These are phyloP conservation scores for Scheffersomyces cryptocercus DNA, from an alignment of 1,139 yeast species.

Conservation along the genomic window DNA sequence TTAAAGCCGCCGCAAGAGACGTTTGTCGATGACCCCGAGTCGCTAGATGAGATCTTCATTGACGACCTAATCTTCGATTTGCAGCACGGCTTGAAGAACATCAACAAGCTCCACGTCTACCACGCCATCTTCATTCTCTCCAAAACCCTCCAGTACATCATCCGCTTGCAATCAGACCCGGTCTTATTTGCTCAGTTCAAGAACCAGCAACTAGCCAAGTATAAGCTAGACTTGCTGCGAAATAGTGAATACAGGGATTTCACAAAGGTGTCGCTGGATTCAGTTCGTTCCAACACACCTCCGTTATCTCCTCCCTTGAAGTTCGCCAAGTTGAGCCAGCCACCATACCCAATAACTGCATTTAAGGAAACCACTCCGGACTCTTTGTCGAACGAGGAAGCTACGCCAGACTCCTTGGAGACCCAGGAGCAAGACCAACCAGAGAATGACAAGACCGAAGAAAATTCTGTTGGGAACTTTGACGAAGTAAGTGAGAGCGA, in stretches of 20 bases:
- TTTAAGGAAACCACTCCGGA: constrained; percentile 13
- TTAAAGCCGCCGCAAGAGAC: constrained; percentile 43
- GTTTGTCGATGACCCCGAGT: constrained; percentile 44
- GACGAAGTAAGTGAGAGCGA: constrained; percentile 1
- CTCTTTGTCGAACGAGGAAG: constrained; percentile 8
- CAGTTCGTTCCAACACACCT: constrained; percentile 10
- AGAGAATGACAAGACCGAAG: constrained; percentile 8
- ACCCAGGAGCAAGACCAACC: neutral
- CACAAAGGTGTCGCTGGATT: neutral
- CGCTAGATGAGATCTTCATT: constrained; percentile 36
- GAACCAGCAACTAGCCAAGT: constrained; percentile 24
- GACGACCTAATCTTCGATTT: constrained; percentile 40
- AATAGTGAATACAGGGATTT: neutral
- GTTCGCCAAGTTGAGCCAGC: constrained; percentile 12
- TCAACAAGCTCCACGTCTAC: constrained; percentile 36
- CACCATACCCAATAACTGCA: neutral
- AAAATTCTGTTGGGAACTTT: neutral
- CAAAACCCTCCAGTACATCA: constrained; percentile 34
- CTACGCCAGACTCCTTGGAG: constrained; percentile 12
- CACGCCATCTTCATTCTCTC: constrained; percentile 39
- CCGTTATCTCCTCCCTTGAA: constrained; percentile 24
- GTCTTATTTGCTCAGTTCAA: constrained; percentile 29
- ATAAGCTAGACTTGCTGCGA: constrained; percentile 17
- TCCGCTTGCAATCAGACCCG: constrained; percentile 29
- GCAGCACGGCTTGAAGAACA: constrained; percentile 28